Base-by-base conservation (phyloP, 129 eudicot genomes). In the Chrysanthemum makinoi region DNA sequence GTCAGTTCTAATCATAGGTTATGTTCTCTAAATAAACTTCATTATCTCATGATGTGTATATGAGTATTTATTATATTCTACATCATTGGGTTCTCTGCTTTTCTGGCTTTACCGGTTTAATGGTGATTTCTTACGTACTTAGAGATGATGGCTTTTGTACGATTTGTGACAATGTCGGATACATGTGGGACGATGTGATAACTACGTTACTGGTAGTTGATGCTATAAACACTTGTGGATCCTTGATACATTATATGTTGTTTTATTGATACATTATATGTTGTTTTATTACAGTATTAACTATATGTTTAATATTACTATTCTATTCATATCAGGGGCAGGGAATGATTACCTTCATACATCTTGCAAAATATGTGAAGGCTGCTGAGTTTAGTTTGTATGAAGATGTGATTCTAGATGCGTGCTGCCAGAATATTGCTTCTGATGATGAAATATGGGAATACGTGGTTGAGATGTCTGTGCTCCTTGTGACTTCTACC, bases 371-470 rank as follows among this genome's bases (percentile, higher is more conserved):
- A 66, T 74, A 83, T 80, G 91, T 86, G 62, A 81, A 75, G 54
- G 71, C 84, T 52, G 51, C 80, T 43, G 94, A 88, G 71, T 85
- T 90, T 74, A 80, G 91, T 77, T 59, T 85, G 65, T 95, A 79
- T 83, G 86, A 79, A 72, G 97, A 90, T 83, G 97, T 87, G 65
- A 84, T 95, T 18, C 85, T 90, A 63, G 97, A 95, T 74, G 99
- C 96, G 0, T 95, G 97, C 77, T 81, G 89, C 66, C 88, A 90
- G 69, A 95, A 95, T 80, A 72, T 95, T 74, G 97, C 95, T 75
- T 88, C 85, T 2, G 79, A 74, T 75, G 99, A 95, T 79, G 94
- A 88, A 79, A 84, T 90, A 70, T 90, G 99, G 99, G 87, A 83
- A 6, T 62, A 77, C 58, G 94, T 83, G 50, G 99, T 95, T 70